A percentile compares a stretch with the other conserved stretches of the same genome.
These are phyloP conservation scores for Ehretia macrophylla DNA, from an alignment of 257 asterid genomes.

Conservation along the genomic window DNA sequence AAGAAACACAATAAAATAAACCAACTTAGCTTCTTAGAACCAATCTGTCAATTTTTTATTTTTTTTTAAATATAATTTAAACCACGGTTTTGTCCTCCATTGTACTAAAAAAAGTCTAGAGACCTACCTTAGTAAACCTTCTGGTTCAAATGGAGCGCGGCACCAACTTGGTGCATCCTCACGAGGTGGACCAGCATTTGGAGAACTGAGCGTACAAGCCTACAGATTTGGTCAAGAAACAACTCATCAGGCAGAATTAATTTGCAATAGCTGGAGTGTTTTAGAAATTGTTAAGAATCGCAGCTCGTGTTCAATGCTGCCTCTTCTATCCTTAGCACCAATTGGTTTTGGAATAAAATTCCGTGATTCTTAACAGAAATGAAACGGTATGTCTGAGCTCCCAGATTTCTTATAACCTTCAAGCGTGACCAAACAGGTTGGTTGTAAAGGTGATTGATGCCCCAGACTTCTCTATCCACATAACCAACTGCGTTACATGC, in stretches of 20 bases:
- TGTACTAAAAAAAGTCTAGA: background rate
- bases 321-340: too few relatives aligned
- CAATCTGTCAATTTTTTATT: too few relatives aligned
- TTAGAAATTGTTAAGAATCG: too few relatives aligned
- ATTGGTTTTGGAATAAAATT: too few relatives aligned
- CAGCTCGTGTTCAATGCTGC: too few relatives aligned
- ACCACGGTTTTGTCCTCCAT: too few relatives aligned
- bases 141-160: conserved; percentile 79
- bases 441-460: conserved; percentile 68
- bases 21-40: conserved; percentile 8
- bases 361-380: too few relatives aligned
- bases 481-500: conserved; percentile 94
- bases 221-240: conserved; percentile 14
- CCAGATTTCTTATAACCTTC: too few relatives aligned
- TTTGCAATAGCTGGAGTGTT: conserved; percentile 4
- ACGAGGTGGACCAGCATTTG: conserved; percentile 56
- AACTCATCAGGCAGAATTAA: background rate
- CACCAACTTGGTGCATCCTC: conserved; percentile 83
- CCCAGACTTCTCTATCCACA: conserved; percentile 87
- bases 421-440: conserved; percentile 75
- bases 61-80: too few relatives aligned
- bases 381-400: too few relatives aligned
- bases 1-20: conserved; percentile 8
- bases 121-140: conserved; percentile 66
- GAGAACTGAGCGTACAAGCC: conserved; percentile 82